phyloP scores from a whole-genome alignment of 1,139 yeast species.

The Geotrichum phurueaensis region DNA sequence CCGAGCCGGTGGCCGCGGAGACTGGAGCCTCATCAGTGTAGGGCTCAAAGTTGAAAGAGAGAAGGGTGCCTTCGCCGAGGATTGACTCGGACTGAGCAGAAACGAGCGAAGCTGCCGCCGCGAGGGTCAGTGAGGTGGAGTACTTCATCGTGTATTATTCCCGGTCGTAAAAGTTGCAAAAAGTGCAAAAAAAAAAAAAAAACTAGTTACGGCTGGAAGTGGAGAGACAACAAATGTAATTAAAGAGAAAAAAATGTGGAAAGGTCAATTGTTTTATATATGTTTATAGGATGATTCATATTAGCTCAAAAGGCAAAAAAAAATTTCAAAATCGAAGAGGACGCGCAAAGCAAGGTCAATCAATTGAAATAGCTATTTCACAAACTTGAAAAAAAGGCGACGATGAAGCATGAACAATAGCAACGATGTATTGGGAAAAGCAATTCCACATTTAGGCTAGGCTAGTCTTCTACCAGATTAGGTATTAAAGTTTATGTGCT shows the following conservation, averaged over 20 bases:
- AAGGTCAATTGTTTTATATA: neutral
- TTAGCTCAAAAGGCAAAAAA: neutral
- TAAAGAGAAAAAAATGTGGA: neutral
- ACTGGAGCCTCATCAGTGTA: neutral
- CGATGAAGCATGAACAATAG: neutral
- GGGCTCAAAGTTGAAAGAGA: slow-evolving; percentile 12
- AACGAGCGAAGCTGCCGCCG: neutral
- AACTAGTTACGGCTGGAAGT: neutral
- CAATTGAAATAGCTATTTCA: neutral
- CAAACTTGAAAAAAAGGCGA: neutral
- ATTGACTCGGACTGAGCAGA: neutral
- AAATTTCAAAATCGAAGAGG: neutral
- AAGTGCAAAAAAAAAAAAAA: neutral
- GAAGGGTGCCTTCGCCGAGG: slow-evolving; percentile 5
- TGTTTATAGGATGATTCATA: neutral
- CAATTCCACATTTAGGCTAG: neutral
- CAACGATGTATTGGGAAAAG: neutral
- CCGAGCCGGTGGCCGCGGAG: neutral
- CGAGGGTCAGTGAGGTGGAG: neutral
- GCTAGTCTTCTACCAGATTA: neutral
- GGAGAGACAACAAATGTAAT: neutral
- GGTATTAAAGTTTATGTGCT: neutral
- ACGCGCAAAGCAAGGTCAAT: neutral
- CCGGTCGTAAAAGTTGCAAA: neutral
- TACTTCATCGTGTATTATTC: slow-evolving; percentile 2